Conservation (phyloP, 441 rosid species). For the Macaranga tanarius region DNA sequence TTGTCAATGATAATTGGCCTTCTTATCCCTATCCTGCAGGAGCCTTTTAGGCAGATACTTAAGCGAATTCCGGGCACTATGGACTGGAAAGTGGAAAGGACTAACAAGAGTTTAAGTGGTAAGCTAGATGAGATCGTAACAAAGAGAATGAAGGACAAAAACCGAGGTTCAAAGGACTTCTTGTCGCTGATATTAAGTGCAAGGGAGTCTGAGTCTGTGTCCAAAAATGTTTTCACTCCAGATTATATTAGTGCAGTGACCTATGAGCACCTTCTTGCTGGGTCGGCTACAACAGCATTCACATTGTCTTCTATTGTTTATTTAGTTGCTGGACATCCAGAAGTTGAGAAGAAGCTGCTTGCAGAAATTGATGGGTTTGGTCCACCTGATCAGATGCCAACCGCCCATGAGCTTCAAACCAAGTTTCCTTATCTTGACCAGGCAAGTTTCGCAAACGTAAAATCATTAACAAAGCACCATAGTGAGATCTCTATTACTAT, state of each 20-base stretch:
- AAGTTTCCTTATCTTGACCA: constrained; percentile 81
- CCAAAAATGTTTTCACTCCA: constrained; percentile 51
- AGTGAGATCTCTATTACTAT: too few species aligned
- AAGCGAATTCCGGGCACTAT: constrained; percentile 84
- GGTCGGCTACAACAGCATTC: constrained; percentile 84
- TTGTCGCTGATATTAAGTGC: constrained; percentile 71
- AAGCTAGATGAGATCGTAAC: constrained; percentile 73
- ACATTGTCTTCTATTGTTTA: constrained; percentile 71
- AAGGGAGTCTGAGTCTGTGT: constrained; percentile 54
- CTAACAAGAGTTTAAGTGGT: constrained; percentile 52
- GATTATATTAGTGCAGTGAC: constrained; percentile 84
- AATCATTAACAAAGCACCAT: background rate
- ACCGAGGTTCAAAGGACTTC: constrained; percentile 64
- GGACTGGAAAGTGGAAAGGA: constrained; percentile 81
- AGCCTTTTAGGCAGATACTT: constrained; percentile 78
- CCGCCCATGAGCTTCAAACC: constrained; percentile 62
- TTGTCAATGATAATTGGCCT: constrained; percentile 74
- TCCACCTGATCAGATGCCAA: constrained; percentile 50
- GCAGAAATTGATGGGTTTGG: constrained; percentile 75
- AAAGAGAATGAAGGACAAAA: constrained; percentile 54
- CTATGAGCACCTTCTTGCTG: constrained; percentile 91
- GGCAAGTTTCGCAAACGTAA: constrained; percentile 37
- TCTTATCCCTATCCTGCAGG: constrained; percentile 80
- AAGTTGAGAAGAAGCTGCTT: constrained; percentile 69
- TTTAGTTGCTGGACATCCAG: constrained; percentile 67